Conservation (phyloP, 2,329 filamentous ascomycete species). For the Aspergillus transmontanensis region DNA sequence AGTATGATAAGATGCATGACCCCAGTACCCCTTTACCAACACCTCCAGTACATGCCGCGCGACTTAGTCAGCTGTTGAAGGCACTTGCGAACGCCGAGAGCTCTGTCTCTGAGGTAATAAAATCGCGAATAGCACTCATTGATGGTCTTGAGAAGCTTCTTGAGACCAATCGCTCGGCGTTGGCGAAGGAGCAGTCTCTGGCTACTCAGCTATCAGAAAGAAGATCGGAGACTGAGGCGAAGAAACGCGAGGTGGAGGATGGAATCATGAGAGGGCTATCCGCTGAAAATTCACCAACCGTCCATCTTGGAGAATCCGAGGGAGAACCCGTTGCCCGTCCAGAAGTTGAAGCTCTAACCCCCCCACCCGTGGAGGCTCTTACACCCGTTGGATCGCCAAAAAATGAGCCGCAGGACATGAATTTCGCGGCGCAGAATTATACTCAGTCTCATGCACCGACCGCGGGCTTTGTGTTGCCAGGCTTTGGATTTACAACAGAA, state of each 20-base stretch:
- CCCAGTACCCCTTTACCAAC: conserved; percentile 69
- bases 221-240: conserved; percentile 72
- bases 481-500: conserved; percentile 21
- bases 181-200: conserved; percentile 70
- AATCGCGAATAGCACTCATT: conserved; percentile 77
- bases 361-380: conserved; percentile 65
- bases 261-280: conserved; percentile 84
- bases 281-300: conserved; percentile 57
- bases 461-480: conserved; percentile 23
- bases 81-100: conserved; percentile 84
- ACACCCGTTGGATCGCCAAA: conserved; percentile 55
- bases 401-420: conserved; percentile 37
- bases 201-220: conserved; percentile 66
- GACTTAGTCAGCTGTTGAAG: conserved; percentile 86
- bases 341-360: conserved; percentile 82
- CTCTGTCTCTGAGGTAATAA: conserved; percentile 85
- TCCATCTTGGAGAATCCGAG: conserved; percentile 42
- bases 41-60: conserved; percentile 87
- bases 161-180: conserved; percentile 68
- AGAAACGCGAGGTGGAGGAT: conserved; percentile 87
- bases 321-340: conserved; percentile 58
- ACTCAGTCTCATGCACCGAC: conserved; percentile 7
- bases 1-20: conserved; percentile 82
- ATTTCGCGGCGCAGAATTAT: conserved; percentile 25
- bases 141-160: conserved; percentile 81